phyloP scores from a whole-genome alignment of 2,329 filamentous ascomycete genomes.

The Aureobasidium uvarum region DNA sequence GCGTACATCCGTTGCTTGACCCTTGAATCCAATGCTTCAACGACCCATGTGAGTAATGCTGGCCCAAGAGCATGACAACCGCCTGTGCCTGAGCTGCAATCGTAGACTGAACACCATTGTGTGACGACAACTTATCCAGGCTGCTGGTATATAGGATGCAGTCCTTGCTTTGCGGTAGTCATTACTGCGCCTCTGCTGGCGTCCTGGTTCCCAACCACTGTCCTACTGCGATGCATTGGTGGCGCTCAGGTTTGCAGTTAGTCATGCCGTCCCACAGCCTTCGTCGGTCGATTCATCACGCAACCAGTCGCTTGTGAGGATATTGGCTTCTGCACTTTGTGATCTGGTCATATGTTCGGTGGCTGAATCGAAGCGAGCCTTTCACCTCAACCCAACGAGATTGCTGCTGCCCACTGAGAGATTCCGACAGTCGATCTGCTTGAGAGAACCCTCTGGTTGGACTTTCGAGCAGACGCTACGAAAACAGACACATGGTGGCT shows the following conservation, averaged over 20 bases:
- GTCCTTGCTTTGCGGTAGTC: neutral
- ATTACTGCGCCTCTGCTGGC: constrained; percentile 10
- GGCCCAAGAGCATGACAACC: neutral
- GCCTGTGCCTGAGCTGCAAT: neutral
- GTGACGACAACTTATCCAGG: constrained; percentile 3
- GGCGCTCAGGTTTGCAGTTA: constrained; percentile 5
- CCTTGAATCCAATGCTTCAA: constrained; percentile 4
- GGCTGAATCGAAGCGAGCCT: neutral
- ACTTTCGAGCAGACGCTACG: neutral
- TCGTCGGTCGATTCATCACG: constrained; percentile 3
- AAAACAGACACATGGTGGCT: neutral
- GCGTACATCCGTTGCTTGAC: constrained; percentile 8
- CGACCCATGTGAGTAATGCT: neutral
- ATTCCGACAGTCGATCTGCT: neutral
- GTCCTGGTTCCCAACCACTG: constrained; percentile 4
- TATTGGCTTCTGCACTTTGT: neutral
- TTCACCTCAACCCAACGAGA: neutral
- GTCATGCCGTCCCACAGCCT: neutral
- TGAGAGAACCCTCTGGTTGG: neutral
- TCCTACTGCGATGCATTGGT: constrained; percentile 1
- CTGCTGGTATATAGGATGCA: neutral
- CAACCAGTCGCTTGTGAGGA: neutral
- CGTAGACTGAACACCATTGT: neutral
- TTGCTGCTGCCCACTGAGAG: neutral
- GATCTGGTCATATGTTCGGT: neutral